Evolutionary conservation across 345 rosid species (phyloP), one percentile per base, ranked within the genome.

Genomic region (Jatropha curcas): DNA sequence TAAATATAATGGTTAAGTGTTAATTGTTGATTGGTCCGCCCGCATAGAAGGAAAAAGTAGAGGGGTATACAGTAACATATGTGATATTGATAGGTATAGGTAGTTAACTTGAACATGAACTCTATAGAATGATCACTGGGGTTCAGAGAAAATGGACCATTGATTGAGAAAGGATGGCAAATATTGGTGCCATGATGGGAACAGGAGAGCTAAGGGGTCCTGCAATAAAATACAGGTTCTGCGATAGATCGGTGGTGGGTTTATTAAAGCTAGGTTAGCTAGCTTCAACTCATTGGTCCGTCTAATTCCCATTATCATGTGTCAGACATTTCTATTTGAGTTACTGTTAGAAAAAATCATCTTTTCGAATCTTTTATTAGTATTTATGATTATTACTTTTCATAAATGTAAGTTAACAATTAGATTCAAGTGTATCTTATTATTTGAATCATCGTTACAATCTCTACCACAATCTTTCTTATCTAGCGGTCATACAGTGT

Each of bases 111-210:
- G 53, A 80, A 67, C 28, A 61, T 63, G 62, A 84, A 77, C 59
- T 60, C 79, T 62, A 27, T 43, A 60, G 71, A 59, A 65, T 60
- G 74, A 65, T n/a, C n/a, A 71, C 63, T 74, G 19, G 52, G 11
- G 8, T 55, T 56, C n/a, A 12, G 4, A 28, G 33, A n/a, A n/a
- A n/a, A 76, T 74, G 75, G 76, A 66, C 76, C 84, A 60, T 50
- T 80, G 84, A 76, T 71, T 73, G 81, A 65, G 75, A 83, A 81
- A 77, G 73, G 70, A 62, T 48, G 52, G 67, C 66, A 58, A 12
- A 41, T 24, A 73, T 33, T 37, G 59, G 73, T 35, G 67, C 48
- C 74, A 84, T 77, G 82, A 78, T 68, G 67, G 76, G 31, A 80
- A 63, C 75, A 27, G 74, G 62, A 22, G 60, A 74, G 71, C 75